Evolutionary conservation across 371 early-diverging fungal species (phyloP).

Genomic region (Mucor mucedo): DNA sequence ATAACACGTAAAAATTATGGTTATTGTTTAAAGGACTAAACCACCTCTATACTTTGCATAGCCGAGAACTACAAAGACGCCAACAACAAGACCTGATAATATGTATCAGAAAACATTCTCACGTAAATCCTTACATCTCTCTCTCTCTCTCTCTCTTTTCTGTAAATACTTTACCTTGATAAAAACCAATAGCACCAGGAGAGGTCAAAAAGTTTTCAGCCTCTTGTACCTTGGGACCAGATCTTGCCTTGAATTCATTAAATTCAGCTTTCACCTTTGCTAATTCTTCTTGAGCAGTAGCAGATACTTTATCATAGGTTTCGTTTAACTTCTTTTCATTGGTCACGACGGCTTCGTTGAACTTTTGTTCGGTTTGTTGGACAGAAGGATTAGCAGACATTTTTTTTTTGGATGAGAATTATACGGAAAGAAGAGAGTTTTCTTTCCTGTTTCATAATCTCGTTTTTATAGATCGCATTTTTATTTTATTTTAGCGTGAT

Average conservation of each 20-base stretch:
- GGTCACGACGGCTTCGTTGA: constrained; percentile 1
- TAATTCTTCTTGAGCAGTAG: constrained; percentile 41
- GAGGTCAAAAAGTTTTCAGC: constrained; percentile 42
- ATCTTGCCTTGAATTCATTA: constrained; percentile 40
- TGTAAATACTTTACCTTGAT: constrained; percentile 37
- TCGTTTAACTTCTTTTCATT: constrained; percentile 27
- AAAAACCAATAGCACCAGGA: constrained; percentile 47
- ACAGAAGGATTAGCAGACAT: not conserved
- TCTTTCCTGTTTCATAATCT: not conserved
- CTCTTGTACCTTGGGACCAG: constrained; percentile 44
- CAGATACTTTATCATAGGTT: constrained; percentile 36
- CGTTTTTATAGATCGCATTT: not conserved
- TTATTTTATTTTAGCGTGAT: not conserved
- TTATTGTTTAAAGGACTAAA: constrained; percentile 7
- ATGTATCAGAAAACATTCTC: not conserved
- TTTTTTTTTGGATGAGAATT: not conserved
- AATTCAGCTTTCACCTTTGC: constrained; percentile 41
- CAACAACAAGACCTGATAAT: constrained; percentile 31
- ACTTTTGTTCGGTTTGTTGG: constrained; percentile 1
- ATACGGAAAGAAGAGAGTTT: not conserved
- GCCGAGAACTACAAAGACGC: constrained; percentile 29
- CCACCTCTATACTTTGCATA: constrained; percentile 35
- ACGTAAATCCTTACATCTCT: not conserved
- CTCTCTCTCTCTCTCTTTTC: not conserved
- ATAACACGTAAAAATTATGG: not conserved